Evolutionary conservation across 169 alveolate species (phyloP).

Genomic region (Cryptosporidium baileyi): DNA sequence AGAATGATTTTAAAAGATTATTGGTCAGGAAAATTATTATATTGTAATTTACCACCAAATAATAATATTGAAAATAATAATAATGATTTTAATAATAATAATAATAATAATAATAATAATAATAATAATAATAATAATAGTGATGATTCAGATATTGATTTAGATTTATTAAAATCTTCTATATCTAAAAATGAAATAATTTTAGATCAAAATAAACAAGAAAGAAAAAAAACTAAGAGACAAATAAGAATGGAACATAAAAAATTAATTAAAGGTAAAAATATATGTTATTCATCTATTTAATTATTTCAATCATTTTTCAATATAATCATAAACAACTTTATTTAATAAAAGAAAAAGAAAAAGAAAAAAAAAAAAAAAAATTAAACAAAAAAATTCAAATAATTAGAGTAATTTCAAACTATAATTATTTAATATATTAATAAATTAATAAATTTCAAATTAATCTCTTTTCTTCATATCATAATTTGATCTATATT

Average conservation of each 20-base stretch:
- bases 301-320: neutral
- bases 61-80: slow-evolving; percentile 65
- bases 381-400: neutral
- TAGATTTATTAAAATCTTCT: neutral
- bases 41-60: slow-evolving; percentile 85
- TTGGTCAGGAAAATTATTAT: slow-evolving; percentile 91
- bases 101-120: neutral
- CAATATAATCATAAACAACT: too few relatives aligned
- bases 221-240: slow-evolving; percentile 35
- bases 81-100: neutral
- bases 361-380: neutral
- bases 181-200: neutral
- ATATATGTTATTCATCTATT: too few relatives aligned
- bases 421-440: neutral
- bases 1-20: slow-evolving; percentile 92
- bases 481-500: too few relatives aligned
- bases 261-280: slow-evolving; percentile 15
- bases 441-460: neutral
- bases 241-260: slow-evolving; percentile 60
- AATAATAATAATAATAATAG: neutral
- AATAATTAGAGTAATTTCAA: neutral
- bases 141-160: neutral
- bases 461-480: too few relatives aligned
- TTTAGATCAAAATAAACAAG: neutral
- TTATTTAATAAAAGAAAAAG: neutral